Conservation (phyloP, 2,329 filamentous ascomycete species). For the Bipolaris zeicola region DNA sequence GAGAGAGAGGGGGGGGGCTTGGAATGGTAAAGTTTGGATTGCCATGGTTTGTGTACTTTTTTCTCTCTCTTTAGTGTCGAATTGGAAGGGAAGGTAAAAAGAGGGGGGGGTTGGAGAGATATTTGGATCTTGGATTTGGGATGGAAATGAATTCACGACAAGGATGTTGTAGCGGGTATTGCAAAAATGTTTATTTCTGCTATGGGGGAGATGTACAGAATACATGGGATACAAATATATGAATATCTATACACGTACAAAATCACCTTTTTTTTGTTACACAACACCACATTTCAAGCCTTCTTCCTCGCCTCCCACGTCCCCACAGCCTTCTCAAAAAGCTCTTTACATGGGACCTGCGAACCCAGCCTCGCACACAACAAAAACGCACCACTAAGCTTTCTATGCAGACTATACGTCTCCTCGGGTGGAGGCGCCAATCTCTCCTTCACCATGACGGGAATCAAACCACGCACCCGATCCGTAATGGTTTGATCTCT, state of each 20-base stretch:
- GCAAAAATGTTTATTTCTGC: too few species aligned
- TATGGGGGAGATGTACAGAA: too few species aligned
- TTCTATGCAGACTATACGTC: slow-evolving; percentile 93
- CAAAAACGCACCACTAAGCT: slow-evolving; percentile 92
- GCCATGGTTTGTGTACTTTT: too few species aligned
- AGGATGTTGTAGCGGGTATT: too few species aligned
- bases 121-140: too few species aligned
- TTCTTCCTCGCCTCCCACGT: slow-evolving; percentile 39
- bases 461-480: slow-evolving; percentile 84
- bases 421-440: slow-evolving; percentile 93
- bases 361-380: slow-evolving; percentile 87
- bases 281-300: background rate
- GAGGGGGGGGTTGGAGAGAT: too few species aligned
- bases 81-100: too few species aligned
- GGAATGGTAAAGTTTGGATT: too few species aligned
- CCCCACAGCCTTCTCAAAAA: slow-evolving; percentile 69
- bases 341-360: slow-evolving; percentile 75
- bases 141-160: too few species aligned
- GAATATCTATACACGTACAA: background rate
- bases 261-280: background rate
- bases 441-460: slow-evolving; percentile 88
- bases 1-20: too few species aligned
- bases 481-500: slow-evolving; percentile 94
- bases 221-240: background rate
- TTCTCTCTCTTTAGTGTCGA: too few species aligned